phyloP scores from a whole-genome alignment of 2,329 filamentous ascomycete species.

The Escovopsis sp. region DNA sequence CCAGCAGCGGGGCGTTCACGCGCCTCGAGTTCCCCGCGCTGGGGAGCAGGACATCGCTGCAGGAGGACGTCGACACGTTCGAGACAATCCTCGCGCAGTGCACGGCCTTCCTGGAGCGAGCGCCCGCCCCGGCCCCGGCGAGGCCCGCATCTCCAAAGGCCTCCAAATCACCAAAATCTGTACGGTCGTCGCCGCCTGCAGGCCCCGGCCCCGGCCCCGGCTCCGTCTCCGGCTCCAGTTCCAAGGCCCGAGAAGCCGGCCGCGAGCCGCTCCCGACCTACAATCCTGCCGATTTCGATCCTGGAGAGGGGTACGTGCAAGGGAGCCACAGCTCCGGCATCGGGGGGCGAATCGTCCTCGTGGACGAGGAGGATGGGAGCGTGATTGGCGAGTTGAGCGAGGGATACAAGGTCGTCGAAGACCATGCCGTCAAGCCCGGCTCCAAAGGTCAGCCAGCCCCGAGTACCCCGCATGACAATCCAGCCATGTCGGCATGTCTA shows the following conservation, averaged over 20 bases:
- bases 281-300: constrained; percentile 67
- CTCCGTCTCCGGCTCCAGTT: constrained; percentile 5
- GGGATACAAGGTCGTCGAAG: constrained; percentile 66
- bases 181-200: too few relatives aligned
- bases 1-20: constrained; percentile 79
- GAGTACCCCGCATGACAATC: too few relatives aligned
- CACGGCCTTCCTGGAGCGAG: constrained; percentile 83
- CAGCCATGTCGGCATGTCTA: too few relatives aligned
- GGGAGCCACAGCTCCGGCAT: constrained; percentile 37
- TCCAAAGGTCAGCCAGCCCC: constrained; percentile 58
- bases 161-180: too few relatives aligned
- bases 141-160: constrained; percentile 21
- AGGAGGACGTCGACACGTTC: constrained; percentile 91
- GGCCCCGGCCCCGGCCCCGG: too few relatives aligned
- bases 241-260: constrained; percentile 26
- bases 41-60: constrained; percentile 56
- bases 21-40: constrained; percentile 75
- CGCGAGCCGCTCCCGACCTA: constrained; percentile 46
- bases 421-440: constrained; percentile 62
- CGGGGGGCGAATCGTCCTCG: constrained; percentile 69
- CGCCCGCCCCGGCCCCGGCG: constrained; percentile 33
- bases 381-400: constrained; percentile 85
- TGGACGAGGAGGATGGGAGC: constrained; percentile 92
- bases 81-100: constrained; percentile 97
- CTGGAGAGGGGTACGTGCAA: constrained; percentile 62